Base-by-base conservation (phyloP, 345 rosid species). In the Angophora floribunda region DNA sequence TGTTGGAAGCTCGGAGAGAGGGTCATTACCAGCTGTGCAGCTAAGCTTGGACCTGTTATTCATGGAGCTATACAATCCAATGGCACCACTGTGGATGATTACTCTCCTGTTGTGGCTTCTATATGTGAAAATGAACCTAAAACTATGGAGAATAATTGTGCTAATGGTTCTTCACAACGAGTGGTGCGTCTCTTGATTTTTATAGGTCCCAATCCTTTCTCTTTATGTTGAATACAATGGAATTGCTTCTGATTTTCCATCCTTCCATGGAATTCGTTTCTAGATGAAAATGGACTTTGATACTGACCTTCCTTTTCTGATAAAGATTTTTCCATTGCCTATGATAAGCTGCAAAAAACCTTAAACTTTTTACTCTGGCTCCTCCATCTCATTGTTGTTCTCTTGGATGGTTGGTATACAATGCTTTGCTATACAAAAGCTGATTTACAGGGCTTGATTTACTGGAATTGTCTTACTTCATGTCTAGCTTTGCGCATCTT, bases 1-100 rank as follows among this genome's bases (percentile, higher is more conserved):
- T 93, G 96, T 19, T 88, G 89, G 90, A 88, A 88, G 92, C 92
- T 96, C 47, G 97, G 91, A 85, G 95, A 93, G 90, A 94, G 89
- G 86, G 98, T 97, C 88, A 89, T 96, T 13, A 85, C 90, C 84
- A 92, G 89, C 51, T 96, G 96, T 87, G 91, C 95, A 75, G 45
- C 90, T 87, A 95, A 92, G 91, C 94, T 97, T 88, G 91, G 91
- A 90, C 93, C 94, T 7, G 86, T 89, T 90, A 91, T 96, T 89
- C 87, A 91, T 90, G 92, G 92, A 90, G 95, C 94, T 50, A 90
- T 95, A 88, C 90, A 91, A 67, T 93, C 92, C 30, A 79, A 61
- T 52, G 88, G 91, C 80, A 88, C 91, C 88, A 89, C 92, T 87
- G 89, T 95, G 91, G 93, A 93, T 52, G 93, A 93, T 85, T 96